A percentile compares a stretch with the other conserved stretches of the same genome.
Evolutionary conservation across 371 early-diverging fungal species (phyloP).

Genomic region (Apophysomyces ossiformis): DNA sequence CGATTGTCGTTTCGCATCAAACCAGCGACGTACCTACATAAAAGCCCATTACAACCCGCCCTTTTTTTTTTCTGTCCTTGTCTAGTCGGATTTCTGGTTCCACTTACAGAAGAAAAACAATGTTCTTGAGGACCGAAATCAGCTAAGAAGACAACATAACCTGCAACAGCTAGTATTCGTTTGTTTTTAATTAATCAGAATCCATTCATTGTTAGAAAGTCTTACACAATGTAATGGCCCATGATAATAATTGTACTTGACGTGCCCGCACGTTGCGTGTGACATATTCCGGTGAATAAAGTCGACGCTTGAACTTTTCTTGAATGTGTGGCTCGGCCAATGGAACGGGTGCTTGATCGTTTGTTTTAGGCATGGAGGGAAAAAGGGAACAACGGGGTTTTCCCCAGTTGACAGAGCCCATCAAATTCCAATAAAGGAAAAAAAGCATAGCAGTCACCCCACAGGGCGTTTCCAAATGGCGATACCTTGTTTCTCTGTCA

Average conservation of each 20-base stretch:
- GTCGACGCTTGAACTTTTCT: slow-evolving; percentile 38
- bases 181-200: background rate
- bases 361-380: background rate
- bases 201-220: background rate
- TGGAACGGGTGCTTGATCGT: slow-evolving; percentile 16
- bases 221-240: slow-evolving; percentile 43
- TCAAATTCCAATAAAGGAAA: too few relatives aligned
- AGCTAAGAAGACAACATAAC: slow-evolving; percentile 52
- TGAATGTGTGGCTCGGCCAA: slow-evolving; percentile 24
- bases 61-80: background rate
- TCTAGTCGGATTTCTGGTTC: too few relatives aligned
- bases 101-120: slow-evolving; percentile 51
- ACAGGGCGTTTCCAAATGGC: too few relatives aligned
- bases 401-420: too few relatives aligned
- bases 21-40: slow-evolving; percentile 49
- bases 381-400: too few relatives aligned
- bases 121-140: slow-evolving; percentile 53
- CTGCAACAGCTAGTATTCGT: slow-evolving; percentile 31
- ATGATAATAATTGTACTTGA: slow-evolving; percentile 43
- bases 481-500: too few relatives aligned
- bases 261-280: slow-evolving; percentile 41
- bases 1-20: slow-evolving; percentile 35
- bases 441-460: too few relatives aligned
- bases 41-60: background rate
- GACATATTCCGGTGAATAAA: slow-evolving; percentile 40